Evolutionary conservation across 257 asterid species (phyloP).

Genomic region (Capsicum rhomboideum): DNA sequence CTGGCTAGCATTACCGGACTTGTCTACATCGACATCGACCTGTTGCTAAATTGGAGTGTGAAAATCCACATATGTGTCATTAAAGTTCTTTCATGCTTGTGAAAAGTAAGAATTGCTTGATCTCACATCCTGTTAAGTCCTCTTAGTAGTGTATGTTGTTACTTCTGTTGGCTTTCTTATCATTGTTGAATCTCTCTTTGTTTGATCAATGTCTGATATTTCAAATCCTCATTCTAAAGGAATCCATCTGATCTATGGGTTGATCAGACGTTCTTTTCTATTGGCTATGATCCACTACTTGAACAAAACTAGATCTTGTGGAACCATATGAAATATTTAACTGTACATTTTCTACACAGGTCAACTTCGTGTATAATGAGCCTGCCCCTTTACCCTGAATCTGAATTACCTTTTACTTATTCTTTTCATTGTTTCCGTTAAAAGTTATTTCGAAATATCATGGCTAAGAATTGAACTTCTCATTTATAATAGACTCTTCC

Average conservation of each 20-base stretch:
- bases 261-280: neutral
- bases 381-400: neutral
- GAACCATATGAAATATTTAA: neutral
- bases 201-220: neutral
- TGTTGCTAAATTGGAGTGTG: neutral
- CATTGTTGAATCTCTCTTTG: neutral
- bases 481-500: neutral
- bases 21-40: neutral
- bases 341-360: neutral
- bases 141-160: neutral
- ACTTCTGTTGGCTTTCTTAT: neutral
- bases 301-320: neutral
- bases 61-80: neutral
- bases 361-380: neutral
- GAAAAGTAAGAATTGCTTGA: neutral
- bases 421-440: neutral
- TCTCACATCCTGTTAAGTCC: neutral
- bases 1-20: neutral
- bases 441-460: neutral
- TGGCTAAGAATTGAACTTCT: neutral
- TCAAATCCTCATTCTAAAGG: neutral
- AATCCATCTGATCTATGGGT: neutral
- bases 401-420: neutral
- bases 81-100: neutral
- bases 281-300: neutral